These are phyloP conservation scores for Gossypium gossypioides DNA, from an alignment of 441 rosid species.

Conservation along the genomic window DNA sequence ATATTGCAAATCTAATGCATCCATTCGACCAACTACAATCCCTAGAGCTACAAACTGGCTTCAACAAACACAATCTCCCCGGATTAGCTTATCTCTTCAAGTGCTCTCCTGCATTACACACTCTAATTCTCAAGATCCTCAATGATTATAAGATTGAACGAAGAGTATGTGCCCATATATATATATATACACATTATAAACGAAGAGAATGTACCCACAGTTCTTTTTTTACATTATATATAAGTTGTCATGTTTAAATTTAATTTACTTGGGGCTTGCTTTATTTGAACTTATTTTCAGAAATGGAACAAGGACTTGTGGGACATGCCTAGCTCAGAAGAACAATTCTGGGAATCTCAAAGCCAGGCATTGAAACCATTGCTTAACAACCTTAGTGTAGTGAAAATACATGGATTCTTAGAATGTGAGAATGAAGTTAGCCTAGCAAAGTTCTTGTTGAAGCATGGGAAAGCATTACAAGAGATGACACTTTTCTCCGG, in stretches of 20 bases:
- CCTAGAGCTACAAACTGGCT: constrained; percentile 48
- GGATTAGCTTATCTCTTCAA: constrained; percentile 51
- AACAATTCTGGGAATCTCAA: constrained; percentile 64
- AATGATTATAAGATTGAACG: constrained; percentile 45
- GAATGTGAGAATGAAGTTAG: constrained; percentile 69
- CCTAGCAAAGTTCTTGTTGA: constrained; percentile 58
- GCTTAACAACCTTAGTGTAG: constrained; percentile 45
- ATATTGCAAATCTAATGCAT: constrained; percentile 19
- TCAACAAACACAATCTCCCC: constrained; percentile 36
- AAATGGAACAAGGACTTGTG: constrained; percentile 63
- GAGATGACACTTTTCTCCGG: constrained; percentile 52
- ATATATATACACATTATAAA: background rate
- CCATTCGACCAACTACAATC: constrained; percentile 46
- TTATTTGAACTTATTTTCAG: constrained; percentile 27
- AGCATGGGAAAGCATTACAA: constrained; percentile 62
- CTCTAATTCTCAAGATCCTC: constrained; percentile 44
- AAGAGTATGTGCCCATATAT: constrained; percentile 22
- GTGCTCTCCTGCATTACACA: constrained; percentile 44
- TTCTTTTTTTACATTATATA: background rate
- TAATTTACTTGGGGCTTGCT: background rate
- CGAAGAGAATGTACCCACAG: constrained; percentile 28
- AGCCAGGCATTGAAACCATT: constrained; percentile 36
- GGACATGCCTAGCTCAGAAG: constrained; percentile 47
- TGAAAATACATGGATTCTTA: constrained; percentile 57
- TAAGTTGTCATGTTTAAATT: background rate